Evolutionary conservation across 1,284 basidiomycete species (phyloP), one percentile per base, ranked within the genome.

Genomic region (Sporisorium reilianum): DNA sequence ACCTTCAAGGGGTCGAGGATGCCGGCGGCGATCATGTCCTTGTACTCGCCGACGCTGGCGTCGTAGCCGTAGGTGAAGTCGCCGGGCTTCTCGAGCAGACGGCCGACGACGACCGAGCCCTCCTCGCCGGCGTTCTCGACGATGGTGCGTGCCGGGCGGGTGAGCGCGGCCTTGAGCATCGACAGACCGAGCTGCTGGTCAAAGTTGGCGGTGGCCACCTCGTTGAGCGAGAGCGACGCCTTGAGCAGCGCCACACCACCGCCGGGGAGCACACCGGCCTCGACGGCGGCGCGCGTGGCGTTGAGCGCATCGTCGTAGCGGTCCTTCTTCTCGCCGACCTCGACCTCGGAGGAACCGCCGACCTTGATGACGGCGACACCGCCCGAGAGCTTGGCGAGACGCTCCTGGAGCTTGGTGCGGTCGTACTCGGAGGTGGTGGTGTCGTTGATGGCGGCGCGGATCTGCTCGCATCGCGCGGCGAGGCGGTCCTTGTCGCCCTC

Each of bases 291-390:
- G 62, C 96, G 92, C 6, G 96, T 98, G 20, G 95, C 95, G 86
- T 97, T 97, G 64, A 98, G 89, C 7, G 96, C 96, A 85, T 99
- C 96, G 83, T 99, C 96, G 86, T 97, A 98, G 55, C 95, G 89
- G 86, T 98, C 96, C 90, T 98, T 98, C 93, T 98, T 98, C 89
- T 99, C 96, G 18, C 95, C 90, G 74, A 98, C 96, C 87, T 98
- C 96, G 64, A 98, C 95, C 87, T 98, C 96, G 69, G 89, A 91
- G 52, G 91, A 88, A 46, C 96, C 96, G 67, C 96, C 96, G 77
- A 98, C 96, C 87, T 94, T 95, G 90, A 98, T 97, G 85, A 98
- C 95, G 30, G 95, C 96, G 56, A 98, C 95, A 88, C 96, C 95
- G 63, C 96, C 95, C 45, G 89, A 90, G 63, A 98, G 89, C 89